A percentile compares a stretch with the other conserved stretches of the same genome.
Evolutionary conservation across 2,329 filamentous ascomycete genomes (phyloP).

Genomic region (Nothomitra cinnamomea): DNA sequence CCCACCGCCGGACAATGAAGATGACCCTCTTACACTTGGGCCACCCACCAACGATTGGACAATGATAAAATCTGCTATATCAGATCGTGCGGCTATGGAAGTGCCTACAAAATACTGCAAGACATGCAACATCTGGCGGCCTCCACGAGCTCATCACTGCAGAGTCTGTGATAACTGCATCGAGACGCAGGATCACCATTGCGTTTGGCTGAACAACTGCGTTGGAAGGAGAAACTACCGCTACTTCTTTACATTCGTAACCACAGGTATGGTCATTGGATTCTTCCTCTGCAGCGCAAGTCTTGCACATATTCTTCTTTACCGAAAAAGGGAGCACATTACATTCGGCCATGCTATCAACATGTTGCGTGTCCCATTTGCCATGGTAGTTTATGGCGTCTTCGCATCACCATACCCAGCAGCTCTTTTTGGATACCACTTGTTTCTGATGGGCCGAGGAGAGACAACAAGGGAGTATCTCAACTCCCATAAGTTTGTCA

Average conservation of each 20-base stretch:
- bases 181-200: slow-evolving; percentile 95
- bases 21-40: slow-evolving; percentile 66
- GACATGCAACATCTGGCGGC: slow-evolving; percentile 94
- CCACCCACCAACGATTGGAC: slow-evolving; percentile 89
- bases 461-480: slow-evolving; percentile 95
- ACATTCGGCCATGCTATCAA: slow-evolving; percentile 52
- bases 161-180: slow-evolving; percentile 94
- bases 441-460: slow-evolving; percentile 78
- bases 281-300: slow-evolving; percentile 61
- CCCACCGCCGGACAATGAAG: slow-evolving; percentile 54
- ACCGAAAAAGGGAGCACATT: slow-evolving; percentile 43
- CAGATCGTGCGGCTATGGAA: slow-evolving; percentile 74
- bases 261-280: slow-evolving; percentile 57
- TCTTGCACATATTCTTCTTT: slow-evolving; percentile 64
- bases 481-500: slow-evolving; percentile 87
- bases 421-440: slow-evolving; percentile 71
- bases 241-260: slow-evolving; percentile 89
- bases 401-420: slow-evolving; percentile 64
- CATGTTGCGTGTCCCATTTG: slow-evolving; percentile 65
- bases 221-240: slow-evolving; percentile 94
- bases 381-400: slow-evolving; percentile 70
- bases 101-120: slow-evolving; percentile 97
- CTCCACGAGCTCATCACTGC: slow-evolving; percentile 89
- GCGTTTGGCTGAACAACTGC: slow-evolving; percentile 98
- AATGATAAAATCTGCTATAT: slow-evolving; percentile 66